phyloP scores from a whole-genome alignment of 2,329 filamentous ascomycete species.

The Epichloe gansuensis region DNA sequence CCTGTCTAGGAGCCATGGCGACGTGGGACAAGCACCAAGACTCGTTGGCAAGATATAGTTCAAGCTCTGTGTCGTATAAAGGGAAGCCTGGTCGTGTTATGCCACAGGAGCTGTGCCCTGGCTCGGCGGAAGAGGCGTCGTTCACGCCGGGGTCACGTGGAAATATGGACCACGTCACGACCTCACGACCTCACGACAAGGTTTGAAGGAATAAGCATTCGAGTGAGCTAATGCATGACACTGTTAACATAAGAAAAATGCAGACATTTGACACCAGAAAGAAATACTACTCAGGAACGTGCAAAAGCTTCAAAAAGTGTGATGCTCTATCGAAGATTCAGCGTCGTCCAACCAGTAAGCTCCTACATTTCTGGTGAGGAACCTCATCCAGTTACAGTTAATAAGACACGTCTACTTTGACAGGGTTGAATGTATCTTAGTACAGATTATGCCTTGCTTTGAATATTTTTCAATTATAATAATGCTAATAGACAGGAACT shows the following conservation, averaged over 20 bases:
- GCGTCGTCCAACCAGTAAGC: too few species aligned
- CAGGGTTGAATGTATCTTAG: too few species aligned
- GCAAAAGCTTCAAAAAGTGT: too few species aligned
- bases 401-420: too few species aligned
- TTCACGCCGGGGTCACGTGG: constrained; percentile 18
- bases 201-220: neutral
- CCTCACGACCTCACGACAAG: too few species aligned
- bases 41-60: constrained; percentile 17
- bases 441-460: too few species aligned
- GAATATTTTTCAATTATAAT: neutral
- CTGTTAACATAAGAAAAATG: too few species aligned
- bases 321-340: too few species aligned
- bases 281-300: too few species aligned
- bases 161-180: constrained; percentile 2
- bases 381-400: too few species aligned
- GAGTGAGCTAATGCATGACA: neutral
- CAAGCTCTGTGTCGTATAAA: constrained; percentile 14
- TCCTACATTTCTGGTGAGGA: too few species aligned
- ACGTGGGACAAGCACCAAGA: constrained; percentile 19
- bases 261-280: too few species aligned
- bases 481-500: neutral
- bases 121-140: constrained; percentile 13
- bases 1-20: constrained; percentile 54
- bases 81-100: constrained; percentile 14
- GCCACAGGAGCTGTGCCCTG: constrained; percentile 11